These are phyloP conservation scores for Pluteus cervinus DNA, from an alignment of 768 basidiomycete species.

Conservation along the genomic window DNA sequence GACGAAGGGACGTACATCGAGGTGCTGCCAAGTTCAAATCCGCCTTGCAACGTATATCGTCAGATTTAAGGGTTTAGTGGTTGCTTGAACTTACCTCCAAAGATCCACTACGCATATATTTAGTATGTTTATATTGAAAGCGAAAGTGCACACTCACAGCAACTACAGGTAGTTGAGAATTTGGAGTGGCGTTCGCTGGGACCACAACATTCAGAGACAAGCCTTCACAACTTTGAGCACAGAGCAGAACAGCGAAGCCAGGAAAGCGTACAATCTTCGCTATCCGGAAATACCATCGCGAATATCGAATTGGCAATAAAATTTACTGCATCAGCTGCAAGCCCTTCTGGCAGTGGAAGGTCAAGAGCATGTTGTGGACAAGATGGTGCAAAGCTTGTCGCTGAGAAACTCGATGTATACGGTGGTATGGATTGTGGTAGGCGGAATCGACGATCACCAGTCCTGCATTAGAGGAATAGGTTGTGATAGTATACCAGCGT, in stretches of 20 bases:
- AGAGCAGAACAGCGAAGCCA: too few relatives aligned
- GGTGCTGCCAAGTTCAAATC: slow-evolving; percentile 20
- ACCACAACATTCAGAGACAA: slow-evolving; percentile 37
- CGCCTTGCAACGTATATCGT: slow-evolving; percentile 14
- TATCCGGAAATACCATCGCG: slow-evolving; percentile 20
- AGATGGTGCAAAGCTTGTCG: slow-evolving; percentile 35
- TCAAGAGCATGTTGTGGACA: slow-evolving; percentile 38
- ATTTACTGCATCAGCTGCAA: slow-evolving; percentile 22
- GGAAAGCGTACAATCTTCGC: slow-evolving; percentile 36
- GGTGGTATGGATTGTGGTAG: slow-evolving; percentile 31
- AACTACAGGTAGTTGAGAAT: slow-evolving; percentile 33
- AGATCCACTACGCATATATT: slow-evolving; percentile 26
- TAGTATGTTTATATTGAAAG: not conserved
- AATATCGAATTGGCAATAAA: slow-evolving; percentile 21
- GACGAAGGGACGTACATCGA: slow-evolving; percentile 33
- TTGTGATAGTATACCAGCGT: not conserved
- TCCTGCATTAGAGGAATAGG: slow-evolving; percentile 13
- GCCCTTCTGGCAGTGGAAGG: slow-evolving; percentile 23
- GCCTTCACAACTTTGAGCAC: slow-evolving; percentile 5
- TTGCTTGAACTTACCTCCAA: slow-evolving; percentile 16
- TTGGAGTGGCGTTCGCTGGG: slow-evolving; percentile 24
- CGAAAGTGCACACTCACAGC: slow-evolving; percentile 22
- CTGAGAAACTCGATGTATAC: slow-evolving; percentile 31
- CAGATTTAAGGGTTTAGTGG: not conserved
- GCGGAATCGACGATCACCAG: slow-evolving; percentile 35